phyloP scores from a whole-genome alignment of 2,329 filamentous ascomycete genomes.

The Onygena corvina region DNA sequence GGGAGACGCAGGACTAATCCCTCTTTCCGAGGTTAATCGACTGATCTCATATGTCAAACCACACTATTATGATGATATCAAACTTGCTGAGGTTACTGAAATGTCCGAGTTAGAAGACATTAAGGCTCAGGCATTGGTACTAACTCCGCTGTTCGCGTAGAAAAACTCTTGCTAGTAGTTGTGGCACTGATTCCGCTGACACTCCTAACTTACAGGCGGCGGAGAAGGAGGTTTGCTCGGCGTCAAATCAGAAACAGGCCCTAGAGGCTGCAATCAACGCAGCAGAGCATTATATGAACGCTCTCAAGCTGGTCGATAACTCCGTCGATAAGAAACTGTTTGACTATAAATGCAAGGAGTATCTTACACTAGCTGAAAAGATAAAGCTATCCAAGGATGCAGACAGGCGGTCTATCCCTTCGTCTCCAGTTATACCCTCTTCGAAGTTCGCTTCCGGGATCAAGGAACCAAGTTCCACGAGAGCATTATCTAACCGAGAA shows the following conservation, averaged over 20 bases:
- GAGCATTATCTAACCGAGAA: conserved; percentile 56
- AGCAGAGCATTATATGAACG: conserved; percentile 71
- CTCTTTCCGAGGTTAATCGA: background rate
- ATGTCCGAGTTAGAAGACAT: conserved; percentile 12
- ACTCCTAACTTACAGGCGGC: conserved; percentile 12
- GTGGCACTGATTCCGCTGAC: background rate
- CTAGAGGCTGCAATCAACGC: conserved; percentile 64
- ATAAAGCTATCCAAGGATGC: conserved; percentile 47
- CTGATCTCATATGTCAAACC: background rate
- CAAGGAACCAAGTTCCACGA: conserved; percentile 41
- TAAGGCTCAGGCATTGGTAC: conserved; percentile 13
- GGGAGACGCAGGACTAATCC: background rate
- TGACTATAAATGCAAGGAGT: conserved; percentile 53
- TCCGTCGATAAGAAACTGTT: conserved; percentile 55
- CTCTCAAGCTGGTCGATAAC: conserved; percentile 47
- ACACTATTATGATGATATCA: background rate
- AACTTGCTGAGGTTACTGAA: background rate
- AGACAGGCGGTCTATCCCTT: conserved; percentile 10
- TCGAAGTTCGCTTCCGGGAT: conserved; percentile 22
- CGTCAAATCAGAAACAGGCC: conserved; percentile 49
- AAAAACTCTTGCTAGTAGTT: background rate
- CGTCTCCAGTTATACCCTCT: conserved; percentile 14
- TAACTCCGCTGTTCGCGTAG: background rate
- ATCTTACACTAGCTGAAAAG: conserved; percentile 60
- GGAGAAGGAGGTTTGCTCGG: conserved; percentile 30